Percentiles rank a stretch among this genome's conserved stretches.
phyloP scores from a whole-genome alignment of 1,284 basidiomycete species.

The Bondarzewia mesenterica region DNA sequence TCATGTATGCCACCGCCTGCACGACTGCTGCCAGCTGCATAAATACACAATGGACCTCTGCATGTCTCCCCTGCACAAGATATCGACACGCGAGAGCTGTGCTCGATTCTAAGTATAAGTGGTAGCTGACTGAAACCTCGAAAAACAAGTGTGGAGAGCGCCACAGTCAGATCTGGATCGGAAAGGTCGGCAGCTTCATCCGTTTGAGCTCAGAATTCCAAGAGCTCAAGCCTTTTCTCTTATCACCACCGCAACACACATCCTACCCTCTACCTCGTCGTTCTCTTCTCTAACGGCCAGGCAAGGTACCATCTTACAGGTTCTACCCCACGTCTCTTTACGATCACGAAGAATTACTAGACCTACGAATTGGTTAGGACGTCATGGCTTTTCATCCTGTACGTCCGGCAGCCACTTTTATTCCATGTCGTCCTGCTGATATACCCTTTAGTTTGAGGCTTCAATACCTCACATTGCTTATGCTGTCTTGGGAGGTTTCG shows the following conservation, averaged over 20 bases:
- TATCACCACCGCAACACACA: neutral
- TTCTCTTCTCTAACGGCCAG: neutral
- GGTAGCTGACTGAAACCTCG: too few species aligned
- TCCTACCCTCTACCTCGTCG: neutral
- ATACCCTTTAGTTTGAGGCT: constrained; percentile 48
- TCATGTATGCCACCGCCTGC: too few species aligned
- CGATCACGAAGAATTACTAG: too few species aligned
- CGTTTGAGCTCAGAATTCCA: neutral
- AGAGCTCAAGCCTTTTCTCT: neutral
- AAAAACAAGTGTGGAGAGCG: neutral
- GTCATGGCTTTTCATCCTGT: constrained; percentile 1
- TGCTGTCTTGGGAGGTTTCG: constrained; percentile 78
- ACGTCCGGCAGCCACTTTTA: neutral
- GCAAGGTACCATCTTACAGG: neutral
- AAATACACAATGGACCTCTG: too few species aligned
- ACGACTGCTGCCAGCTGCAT: too few species aligned
- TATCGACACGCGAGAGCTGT: too few species aligned
- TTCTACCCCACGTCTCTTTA: too few species aligned
- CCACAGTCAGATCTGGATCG: neutral
- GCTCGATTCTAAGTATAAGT: too few species aligned
- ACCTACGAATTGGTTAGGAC: neutral
- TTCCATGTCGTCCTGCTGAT: constrained; percentile 2
- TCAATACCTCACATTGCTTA: constrained; percentile 72
- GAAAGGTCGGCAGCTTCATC: neutral
- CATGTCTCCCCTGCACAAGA: too few species aligned